These are phyloP conservation scores for Pichia sp. DNA, from an alignment of 1,139 yeast genomes.

Conservation along the genomic window DNA sequence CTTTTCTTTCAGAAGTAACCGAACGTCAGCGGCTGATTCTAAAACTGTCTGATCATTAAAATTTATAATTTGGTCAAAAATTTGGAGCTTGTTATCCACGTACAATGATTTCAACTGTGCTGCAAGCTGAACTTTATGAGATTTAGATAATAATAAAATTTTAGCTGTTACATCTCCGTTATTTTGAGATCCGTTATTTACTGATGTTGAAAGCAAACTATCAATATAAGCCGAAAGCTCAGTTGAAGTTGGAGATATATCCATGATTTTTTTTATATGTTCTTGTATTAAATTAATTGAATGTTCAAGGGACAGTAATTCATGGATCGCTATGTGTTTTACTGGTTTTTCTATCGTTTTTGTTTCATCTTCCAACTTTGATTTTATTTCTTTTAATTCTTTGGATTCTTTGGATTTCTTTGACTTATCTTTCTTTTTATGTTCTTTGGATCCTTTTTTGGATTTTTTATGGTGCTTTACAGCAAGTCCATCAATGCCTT, in stretches of 20 bases:
- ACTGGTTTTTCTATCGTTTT: background rate
- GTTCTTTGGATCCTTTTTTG: slow-evolving; percentile 3
- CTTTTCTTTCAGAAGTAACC: slow-evolving; percentile 12
- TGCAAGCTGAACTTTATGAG: slow-evolving; percentile 51
- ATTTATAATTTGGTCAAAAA: slow-evolving; percentile 27
- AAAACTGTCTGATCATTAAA: slow-evolving; percentile 27
- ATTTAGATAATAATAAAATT: slow-evolving; percentile 44
- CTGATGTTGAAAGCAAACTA: slow-evolving; percentile 48
- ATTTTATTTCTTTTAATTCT: background rate
- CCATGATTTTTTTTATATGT: slow-evolving; percentile 11
- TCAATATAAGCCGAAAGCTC: slow-evolving; percentile 21
- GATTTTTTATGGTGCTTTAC: slow-evolving; percentile 6
- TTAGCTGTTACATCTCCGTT: slow-evolving; percentile 29
- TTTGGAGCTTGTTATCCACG: slow-evolving; percentile 37
- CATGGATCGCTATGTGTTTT: slow-evolving; percentile 32
- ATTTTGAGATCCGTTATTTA: slow-evolving; percentile 31
- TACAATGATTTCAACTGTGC: slow-evolving; percentile 51
- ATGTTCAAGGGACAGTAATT: slow-evolving; percentile 24
- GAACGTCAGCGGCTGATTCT: slow-evolving; percentile 16
- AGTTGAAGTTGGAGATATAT: slow-evolving; percentile 10
- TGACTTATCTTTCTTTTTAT: slow-evolving; percentile 2
- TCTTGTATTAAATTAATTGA: slow-evolving; percentile 14
- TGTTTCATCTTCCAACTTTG: background rate
- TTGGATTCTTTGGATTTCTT: background rate
- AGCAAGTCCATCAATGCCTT: slow-evolving; percentile 4